Base-by-base conservation (phyloP, 805 yeast genomes). In the Babjeviella inositovora region DNA sequence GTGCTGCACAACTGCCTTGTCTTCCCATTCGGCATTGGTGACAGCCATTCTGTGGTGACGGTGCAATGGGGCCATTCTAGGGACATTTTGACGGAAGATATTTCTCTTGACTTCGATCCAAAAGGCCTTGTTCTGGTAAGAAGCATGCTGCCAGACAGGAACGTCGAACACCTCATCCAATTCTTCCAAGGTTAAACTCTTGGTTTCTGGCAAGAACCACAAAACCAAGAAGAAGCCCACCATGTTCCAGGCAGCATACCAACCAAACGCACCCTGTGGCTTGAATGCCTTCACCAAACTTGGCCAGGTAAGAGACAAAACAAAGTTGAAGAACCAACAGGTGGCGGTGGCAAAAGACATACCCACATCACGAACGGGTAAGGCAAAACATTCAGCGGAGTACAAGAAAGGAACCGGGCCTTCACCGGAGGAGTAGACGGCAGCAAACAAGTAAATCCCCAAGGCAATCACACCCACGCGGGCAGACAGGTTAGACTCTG, bases 321-420 rank as follows among this genome's bases (percentile, higher is more conserved):
- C 50, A 34, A 71, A 71, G 43, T 72, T 72, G 57, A 72, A 72
- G 47, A 72, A 71, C 80, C 80, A 72, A 42, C 75, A 57, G 11
- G 74, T 67, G 11, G 79, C 73, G 15, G 85, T 71, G 14, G 85
- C 87, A 32, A 71, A 55, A 3, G 84, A 70, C 71, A 81, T 74
- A 25, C 87, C 85, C 25, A 77, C 50, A 33, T 80, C 84, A 49
- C 92, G 67, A 30, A 77, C 66, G 38, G 75, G 74, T 38, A 79
- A 55, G 29, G 87, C 81, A 53, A 75, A 66, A 37, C 75, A 77
- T 46, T 81, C 93, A 7, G 93, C 92, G 13, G 84, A 72, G 41
- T 81, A 77, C 3, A 90, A 75, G 52, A 81, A 81, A 4, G 93
- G 92, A 21, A 81, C 90, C 8, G 90, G 92, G 20, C 93, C 93